phyloP scores from a whole-genome alignment of 2,329 filamentous ascomycete species.

The Atkinsonella hypoxylon region DNA sequence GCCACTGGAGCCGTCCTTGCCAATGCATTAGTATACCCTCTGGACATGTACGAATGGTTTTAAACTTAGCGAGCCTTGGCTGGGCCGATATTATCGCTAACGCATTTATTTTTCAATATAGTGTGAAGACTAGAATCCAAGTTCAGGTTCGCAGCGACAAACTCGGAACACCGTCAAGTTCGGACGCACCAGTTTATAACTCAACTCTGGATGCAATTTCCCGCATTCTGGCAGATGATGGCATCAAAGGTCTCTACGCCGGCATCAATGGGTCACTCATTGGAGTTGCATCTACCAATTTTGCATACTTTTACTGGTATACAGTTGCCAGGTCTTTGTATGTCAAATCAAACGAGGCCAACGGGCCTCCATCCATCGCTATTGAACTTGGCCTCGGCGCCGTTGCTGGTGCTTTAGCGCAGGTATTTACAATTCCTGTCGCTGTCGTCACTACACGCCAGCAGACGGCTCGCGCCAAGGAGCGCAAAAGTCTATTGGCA shows the following conservation, averaged over 20 bases:
- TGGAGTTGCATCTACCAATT: constrained; percentile 94
- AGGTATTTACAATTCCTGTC: constrained; percentile 93
- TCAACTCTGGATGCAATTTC: constrained; percentile 80
- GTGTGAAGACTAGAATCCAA: constrained; percentile 91
- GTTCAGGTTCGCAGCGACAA: constrained; percentile 68
- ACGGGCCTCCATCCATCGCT: constrained; percentile 57
- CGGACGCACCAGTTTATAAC: constrained; percentile 59
- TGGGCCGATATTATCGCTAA: neutral
- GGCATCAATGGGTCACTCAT: constrained; percentile 79
- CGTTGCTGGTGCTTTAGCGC: constrained; percentile 77
- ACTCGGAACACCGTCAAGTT: constrained; percentile 21
- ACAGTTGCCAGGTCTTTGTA: constrained; percentile 77
- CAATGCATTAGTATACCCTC: constrained; percentile 88
- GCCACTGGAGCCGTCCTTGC: constrained; percentile 87
- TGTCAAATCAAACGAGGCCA: constrained; percentile 42
- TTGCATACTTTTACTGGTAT: constrained; percentile 99
- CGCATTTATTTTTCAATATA: constrained; percentile 23
- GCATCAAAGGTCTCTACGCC: constrained; percentile 70
- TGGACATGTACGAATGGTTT: constrained; percentile 68
- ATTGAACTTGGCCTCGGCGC: constrained; percentile 79
- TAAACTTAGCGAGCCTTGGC: neutral
- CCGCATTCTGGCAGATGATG: constrained; percentile 74
- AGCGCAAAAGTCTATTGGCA: constrained; percentile 75
- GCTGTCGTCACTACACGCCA: constrained; percentile 92
- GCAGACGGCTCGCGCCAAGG: constrained; percentile 76